Evolutionary conservation across 352 stramenopile species (phyloP).

Genomic region (Globisporangium alternatum): DNA sequence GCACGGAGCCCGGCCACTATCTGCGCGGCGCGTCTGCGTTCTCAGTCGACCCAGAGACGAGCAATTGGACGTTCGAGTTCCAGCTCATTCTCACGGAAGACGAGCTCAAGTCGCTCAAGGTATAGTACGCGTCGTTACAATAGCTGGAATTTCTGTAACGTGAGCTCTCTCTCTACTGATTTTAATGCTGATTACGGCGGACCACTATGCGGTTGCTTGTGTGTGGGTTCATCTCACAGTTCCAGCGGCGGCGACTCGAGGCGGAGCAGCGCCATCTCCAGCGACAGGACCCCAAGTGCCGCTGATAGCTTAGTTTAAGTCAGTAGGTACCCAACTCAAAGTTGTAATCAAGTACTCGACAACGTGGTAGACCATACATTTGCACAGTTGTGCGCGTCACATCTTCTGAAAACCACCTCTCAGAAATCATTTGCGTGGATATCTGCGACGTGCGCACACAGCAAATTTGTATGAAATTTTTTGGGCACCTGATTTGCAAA

Average conservation of each 20-base stretch:
- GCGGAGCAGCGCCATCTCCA: slow-evolving; percentile 54
- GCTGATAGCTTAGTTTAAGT: not conserved
- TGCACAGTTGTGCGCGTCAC: not conserved
- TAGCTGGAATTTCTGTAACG: too few relatives aligned
- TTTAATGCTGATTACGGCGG: not conserved
- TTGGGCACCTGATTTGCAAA: not conserved
- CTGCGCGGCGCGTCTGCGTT: slow-evolving; percentile 33
- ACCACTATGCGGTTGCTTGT: not conserved
- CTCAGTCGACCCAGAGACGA: slow-evolving; percentile 9
- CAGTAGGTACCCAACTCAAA: too few relatives aligned
- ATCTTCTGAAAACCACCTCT: not conserved
- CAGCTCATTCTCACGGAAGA: slow-evolving; percentile 60
- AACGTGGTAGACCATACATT: not conserved
- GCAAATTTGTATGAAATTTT: not conserved
- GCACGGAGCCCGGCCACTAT: slow-evolving; percentile 50
- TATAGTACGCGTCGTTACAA: slow-evolving; percentile 10
- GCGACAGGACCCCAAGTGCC: slow-evolving; percentile 13
- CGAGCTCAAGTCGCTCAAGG: slow-evolving; percentile 56
- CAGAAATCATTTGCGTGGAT: not conserved
- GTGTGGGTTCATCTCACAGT: slow-evolving; percentile 19
- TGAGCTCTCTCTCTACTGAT: not conserved
- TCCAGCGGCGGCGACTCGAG: slow-evolving; percentile 47
- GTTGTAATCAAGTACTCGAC: too few relatives aligned
- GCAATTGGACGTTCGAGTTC: slow-evolving; percentile 34
- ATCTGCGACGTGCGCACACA: not conserved